Base-by-base conservation (phyloP, 2,329 filamentous ascomycete species). In the Fusarium haematococcum region DNA sequence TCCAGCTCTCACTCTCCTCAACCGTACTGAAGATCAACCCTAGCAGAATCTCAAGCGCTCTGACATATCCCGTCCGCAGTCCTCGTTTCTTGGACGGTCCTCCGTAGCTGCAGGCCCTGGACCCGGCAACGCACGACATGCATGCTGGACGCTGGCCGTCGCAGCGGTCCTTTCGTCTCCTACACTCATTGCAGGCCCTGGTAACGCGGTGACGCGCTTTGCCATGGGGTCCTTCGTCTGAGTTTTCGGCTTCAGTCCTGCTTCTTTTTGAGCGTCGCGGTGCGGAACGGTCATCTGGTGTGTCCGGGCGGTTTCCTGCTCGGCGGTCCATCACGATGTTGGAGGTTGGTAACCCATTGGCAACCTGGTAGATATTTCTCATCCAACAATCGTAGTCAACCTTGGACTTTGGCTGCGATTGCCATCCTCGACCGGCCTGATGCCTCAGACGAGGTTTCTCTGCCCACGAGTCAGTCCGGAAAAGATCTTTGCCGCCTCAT, bases 51-150 rank as follows among this genome's bases (percentile, higher is more conserved):
- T 71, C 69, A 7, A 69, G 52, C 3, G 66, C 65, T 33, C 69
- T 71, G n/a, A 71, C 69, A 13, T 71, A 71, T 10, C 69, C 69
- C 7, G 69, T 69, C 2, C 69, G 66, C 23, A 71, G 59, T 2
- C 69, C 69, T 54, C 69, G 58, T 35, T 69, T 71, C 57, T 65
- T 69, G 27, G 63, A 69, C 10, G 69, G 69, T 37, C 35, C 35
- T 16, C 57, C 65, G 52, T 69, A 71, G 20, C 37, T 27, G 45
- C 69, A 71, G 3, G 62, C 20, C 2, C 69, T 62, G 18, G 45
- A 45, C 20, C 56, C 66, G 2, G 20, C 30, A 5, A 63, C 20
- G 35, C 69, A 71, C 14, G 65, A 27, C 18, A n/a, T 50, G 33
- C 68, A 71, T 6, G 61, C 58, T 4, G 65, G 68, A 8, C 62